phyloP scores from a whole-genome alignment of 2,329 filamentous ascomycete species.

The Didymella keratinophila region DNA sequence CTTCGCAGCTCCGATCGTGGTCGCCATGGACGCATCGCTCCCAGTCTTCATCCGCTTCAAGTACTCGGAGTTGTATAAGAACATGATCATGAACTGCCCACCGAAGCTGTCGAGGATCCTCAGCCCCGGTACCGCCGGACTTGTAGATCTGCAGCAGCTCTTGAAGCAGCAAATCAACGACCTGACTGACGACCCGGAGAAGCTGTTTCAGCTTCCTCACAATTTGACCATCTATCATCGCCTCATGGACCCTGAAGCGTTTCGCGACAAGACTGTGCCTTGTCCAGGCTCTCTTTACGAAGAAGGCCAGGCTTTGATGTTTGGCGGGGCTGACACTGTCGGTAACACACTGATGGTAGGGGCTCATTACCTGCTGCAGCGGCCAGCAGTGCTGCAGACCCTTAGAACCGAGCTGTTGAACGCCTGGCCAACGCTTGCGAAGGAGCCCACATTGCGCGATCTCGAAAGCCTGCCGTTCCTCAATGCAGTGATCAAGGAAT shows the following conservation, averaged over 20 bases:
- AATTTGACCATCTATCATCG: slow-evolving; percentile 51
- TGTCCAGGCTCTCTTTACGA: slow-evolving; percentile 51
- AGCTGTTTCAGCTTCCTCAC: slow-evolving; percentile 45
- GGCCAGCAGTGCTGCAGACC: slow-evolving; percentile 41
- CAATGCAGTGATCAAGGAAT: slow-evolving; percentile 53
- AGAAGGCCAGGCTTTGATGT: slow-evolving; percentile 57
- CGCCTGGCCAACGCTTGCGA: slow-evolving; percentile 48
- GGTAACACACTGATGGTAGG: slow-evolving; percentile 55
- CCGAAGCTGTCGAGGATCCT: slow-evolving; percentile 48
- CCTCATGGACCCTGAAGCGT: slow-evolving; percentile 44
- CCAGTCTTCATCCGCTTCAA: slow-evolving; percentile 51
- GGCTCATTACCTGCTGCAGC: slow-evolving; percentile 52
- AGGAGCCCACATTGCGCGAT: slow-evolving; percentile 41
- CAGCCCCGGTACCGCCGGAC: slow-evolving; percentile 48
- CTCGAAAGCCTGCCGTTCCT: slow-evolving; percentile 49
- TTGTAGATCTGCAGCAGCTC: slow-evolving; percentile 51
- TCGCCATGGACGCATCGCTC: slow-evolving; percentile 52
- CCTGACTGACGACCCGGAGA: slow-evolving; percentile 41
- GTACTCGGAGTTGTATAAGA: slow-evolving; percentile 50
- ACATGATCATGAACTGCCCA: slow-evolving; percentile 50
- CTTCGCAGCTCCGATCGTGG: slow-evolving; percentile 54
- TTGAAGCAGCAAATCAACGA: slow-evolving; percentile 44
- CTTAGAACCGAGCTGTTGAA: slow-evolving; percentile 51
- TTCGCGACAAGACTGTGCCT: slow-evolving; percentile 45
- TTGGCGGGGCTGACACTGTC: slow-evolving; percentile 57